Percentiles rank a stretch among this genome's conserved stretches.
These are phyloP conservation scores for Chaetothyriales sp. DNA, from an alignment of 2,329 filamentous ascomycete genomes.

Conservation along the genomic window DNA sequence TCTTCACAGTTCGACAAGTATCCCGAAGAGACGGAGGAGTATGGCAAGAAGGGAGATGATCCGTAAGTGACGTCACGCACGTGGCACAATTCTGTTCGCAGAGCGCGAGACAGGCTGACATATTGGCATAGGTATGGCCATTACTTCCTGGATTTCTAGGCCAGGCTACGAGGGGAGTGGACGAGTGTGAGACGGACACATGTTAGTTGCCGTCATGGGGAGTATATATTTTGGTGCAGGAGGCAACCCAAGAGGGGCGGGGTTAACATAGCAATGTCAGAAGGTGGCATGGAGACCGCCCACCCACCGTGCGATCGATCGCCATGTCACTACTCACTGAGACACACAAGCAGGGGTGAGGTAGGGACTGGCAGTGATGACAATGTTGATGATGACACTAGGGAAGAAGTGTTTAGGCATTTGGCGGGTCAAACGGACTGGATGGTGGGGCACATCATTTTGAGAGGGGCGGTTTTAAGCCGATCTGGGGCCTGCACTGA, in stretches of 20 bases:
- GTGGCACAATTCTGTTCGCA: background rate
- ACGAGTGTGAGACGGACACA: background rate
- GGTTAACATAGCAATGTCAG: background rate
- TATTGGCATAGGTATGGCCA: constrained; percentile 47
- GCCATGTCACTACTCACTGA: background rate
- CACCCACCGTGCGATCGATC: background rate
- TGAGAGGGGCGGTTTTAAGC: background rate
- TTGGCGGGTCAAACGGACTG: background rate
- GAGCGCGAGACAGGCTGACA: constrained; percentile 5
- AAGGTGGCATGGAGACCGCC: background rate
- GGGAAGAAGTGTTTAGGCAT: background rate
- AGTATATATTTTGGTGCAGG: background rate
- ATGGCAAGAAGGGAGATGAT: constrained; percentile 65
- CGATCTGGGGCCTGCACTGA: background rate
- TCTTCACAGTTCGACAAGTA: constrained; percentile 97
- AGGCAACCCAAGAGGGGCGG: background rate
- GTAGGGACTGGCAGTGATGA: background rate
- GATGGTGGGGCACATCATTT: background rate
- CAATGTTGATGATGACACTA: background rate
- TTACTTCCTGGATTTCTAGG: constrained; percentile 60
- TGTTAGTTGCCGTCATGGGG: background rate
- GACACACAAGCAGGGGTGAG: background rate
- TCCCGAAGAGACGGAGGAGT: constrained; percentile 88
- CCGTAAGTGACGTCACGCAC: constrained; percentile 53
- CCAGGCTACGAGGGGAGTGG: constrained; percentile 18